Base-by-base conservation (phyloP, 768 basidiomycete species). In the Termitomyces sp. region DNA sequence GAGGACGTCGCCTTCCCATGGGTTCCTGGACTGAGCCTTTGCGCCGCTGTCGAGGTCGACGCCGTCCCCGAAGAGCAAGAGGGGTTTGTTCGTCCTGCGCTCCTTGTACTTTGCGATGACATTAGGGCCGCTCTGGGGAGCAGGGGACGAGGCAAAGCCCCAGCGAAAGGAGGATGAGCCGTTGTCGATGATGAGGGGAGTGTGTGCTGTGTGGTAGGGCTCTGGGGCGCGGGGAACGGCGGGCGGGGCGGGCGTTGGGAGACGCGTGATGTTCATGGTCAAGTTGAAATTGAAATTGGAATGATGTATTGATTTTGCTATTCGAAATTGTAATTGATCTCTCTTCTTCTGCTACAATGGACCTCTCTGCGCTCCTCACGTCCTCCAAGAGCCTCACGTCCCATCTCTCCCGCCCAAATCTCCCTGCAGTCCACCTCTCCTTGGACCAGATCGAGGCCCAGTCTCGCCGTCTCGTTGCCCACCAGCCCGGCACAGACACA, bases 371-470 rank as follows among this genome's bases (percentile, higher is more conserved):
- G n/a, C 76, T 92, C 58, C 73, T 92, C 67, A 84, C 84, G 51
- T 83, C 86, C 32, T 89, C 89, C 9, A 86, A 83, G 69, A 84
- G 83, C 32, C 83, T 95, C 40, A 93, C 87, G 10, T 86, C 88
- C 0, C 91, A 94, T 71, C 76, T 94, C 34, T 83, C 86, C 4
- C 81, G 84, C 48, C 88, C 88, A 4, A 94, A 97, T 67, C 78
- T 98, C 1, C 96, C 96, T 11, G 84, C 90, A 3, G 88, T 99
- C 47, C 86, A 91, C 59, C 87, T 96, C 59, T 92, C 94, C 1
- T 83, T 98, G 37, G 95, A 96, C 73, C 94, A 98, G 77, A 91
- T 99, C 64, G 96, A 98, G 73, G 87, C 90, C 0, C 94, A 96
- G 76, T 95, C 93, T 2, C 83, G 94, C 20, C 82, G 89, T 46